A percentile compares a stretch with the other conserved stretches of the same genome.
Conservation (phyloP, 768 basidiomycete species). For the Naganishia vishniacii region DNA sequence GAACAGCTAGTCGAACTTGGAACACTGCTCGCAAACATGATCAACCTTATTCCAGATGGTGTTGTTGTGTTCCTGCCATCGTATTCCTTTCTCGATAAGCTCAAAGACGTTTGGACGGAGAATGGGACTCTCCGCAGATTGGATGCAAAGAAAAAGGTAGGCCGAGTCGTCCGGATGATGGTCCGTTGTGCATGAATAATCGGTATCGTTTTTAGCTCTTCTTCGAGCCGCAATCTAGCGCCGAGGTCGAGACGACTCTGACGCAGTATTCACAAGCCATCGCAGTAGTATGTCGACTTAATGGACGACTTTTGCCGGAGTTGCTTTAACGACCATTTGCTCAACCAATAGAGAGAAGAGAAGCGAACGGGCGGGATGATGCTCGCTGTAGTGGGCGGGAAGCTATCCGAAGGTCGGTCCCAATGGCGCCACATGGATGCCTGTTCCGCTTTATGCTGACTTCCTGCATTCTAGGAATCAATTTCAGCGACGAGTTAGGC, state of each 20-base stretch:
- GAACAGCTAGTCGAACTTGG: conserved; percentile 73
- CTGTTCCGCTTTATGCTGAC: too few relatives aligned
- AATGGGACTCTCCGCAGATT: conserved; percentile 63
- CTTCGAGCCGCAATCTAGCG: conserved; percentile 71
- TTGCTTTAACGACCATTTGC: not conserved
- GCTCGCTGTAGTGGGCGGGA: conserved; percentile 92
- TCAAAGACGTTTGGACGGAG: conserved; percentile 63
- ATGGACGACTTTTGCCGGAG: not conserved
- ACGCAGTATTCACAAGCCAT: conserved; percentile 64
- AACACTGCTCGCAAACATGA: conserved; percentile 72
- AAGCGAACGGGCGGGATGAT: conserved; percentile 64
- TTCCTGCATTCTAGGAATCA: conserved; percentile 52
- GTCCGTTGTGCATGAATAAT: conserved; percentile 19
- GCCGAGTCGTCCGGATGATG: conserved; percentile 19
- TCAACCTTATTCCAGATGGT: conserved; percentile 72
- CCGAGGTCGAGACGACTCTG: conserved; percentile 67
- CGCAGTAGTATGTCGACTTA: conserved; percentile 29
- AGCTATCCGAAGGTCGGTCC: conserved; percentile 74
- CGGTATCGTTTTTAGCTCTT: conserved; percentile 59
- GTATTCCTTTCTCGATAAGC: conserved; percentile 69
- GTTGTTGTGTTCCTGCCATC: conserved; percentile 93
- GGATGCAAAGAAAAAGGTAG: conserved; percentile 66
- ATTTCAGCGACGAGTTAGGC: conserved; percentile 70
- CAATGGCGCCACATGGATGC: too few relatives aligned
- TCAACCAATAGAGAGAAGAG: conserved; percentile 8